Conservation (phyloP, 2,329 filamentous ascomycete species). For the Epichloe sibirici region DNA sequence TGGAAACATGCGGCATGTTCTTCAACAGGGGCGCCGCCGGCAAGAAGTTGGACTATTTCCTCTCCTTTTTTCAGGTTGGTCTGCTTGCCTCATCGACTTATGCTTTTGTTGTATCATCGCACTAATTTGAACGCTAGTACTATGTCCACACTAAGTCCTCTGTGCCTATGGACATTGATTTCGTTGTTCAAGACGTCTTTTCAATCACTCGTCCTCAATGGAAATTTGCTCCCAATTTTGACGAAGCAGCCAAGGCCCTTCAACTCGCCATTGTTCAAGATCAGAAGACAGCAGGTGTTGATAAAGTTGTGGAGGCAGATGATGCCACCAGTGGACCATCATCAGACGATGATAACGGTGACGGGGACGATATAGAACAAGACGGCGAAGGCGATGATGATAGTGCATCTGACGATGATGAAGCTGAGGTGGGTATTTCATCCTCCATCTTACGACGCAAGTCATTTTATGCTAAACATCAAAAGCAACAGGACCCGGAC, state of each 20-base stretch:
- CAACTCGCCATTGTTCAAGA: constrained; percentile 82
- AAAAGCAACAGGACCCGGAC: constrained; percentile 31
- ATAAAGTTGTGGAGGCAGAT: constrained; percentile 58
- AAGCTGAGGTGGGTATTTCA: constrained; percentile 36
- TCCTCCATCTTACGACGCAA: background rate
- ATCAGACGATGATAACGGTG: constrained; percentile 65
- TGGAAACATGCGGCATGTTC: constrained; percentile 93
- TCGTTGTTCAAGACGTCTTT: constrained; percentile 88
- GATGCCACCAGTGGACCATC: constrained; percentile 58
- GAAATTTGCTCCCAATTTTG: constrained; percentile 69
- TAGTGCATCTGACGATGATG: constrained; percentile 48
- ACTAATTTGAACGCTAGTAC: constrained; percentile 41
- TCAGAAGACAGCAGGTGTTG: constrained; percentile 65
- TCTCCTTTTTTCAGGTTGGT: constrained; percentile 81
- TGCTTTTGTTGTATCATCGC: background rate
- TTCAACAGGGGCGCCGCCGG: constrained; percentile 88
- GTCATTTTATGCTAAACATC: background rate
- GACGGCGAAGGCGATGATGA: constrained; percentile 49
- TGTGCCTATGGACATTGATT: constrained; percentile 93
- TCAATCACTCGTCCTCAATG: constrained; percentile 78
- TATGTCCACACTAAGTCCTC: constrained; percentile 86
- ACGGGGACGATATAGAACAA: constrained; percentile 51
- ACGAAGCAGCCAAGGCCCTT: constrained; percentile 76
- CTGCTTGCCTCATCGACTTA: background rate
- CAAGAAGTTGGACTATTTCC: constrained; percentile 96